phyloP scores from a whole-genome alignment of 2,329 filamentous ascomycete genomes.

The Talaromyces sp. region DNA sequence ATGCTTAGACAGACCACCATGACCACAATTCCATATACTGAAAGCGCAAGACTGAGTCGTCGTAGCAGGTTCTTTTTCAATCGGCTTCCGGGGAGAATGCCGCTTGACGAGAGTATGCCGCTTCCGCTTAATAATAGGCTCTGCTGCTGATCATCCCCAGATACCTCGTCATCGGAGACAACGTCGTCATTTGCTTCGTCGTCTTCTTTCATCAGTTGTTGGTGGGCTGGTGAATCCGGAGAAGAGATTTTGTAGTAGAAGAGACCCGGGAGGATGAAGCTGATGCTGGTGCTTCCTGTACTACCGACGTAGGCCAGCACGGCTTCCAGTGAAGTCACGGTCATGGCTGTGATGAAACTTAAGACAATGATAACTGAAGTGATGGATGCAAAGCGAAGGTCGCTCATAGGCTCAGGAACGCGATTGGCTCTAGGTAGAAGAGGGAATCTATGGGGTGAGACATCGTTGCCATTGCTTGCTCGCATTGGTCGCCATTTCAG shows the following conservation, averaged over 20 bases:
- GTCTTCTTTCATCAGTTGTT: conserved; percentile 82
- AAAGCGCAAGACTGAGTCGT: conserved; percentile 67
- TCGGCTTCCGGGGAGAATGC: conserved; percentile 57
- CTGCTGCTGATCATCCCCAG: conserved; percentile 29
- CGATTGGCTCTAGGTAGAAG: conserved; percentile 37
- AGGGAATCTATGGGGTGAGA: conserved; percentile 41
- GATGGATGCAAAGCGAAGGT: conserved; percentile 81
- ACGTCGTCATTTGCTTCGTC: conserved; percentile 62
- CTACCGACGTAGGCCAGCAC: conserved; percentile 93
- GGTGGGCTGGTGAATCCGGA: conserved; percentile 79
- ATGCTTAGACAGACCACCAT: conserved; percentile 85
- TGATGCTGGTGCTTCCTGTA: conserved; percentile 91
- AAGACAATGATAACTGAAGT: conserved; percentile 80
- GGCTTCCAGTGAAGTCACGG: conserved; percentile 80
- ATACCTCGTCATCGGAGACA: conserved; percentile 37
- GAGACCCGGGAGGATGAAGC: conserved; percentile 89
- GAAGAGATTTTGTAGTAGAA: conserved; percentile 99
- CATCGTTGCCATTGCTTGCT: conserved; percentile 34
- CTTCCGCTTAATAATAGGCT: conserved; percentile 34
- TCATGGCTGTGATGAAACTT: conserved; percentile 84
- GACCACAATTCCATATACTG: conserved; percentile 76
- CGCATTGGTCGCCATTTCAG: conserved; percentile 73
- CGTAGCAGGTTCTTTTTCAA: conserved; percentile 63
- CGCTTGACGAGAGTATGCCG: conserved; percentile 50
- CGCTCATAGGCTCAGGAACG: conserved; percentile 64